Evolutionary conservation across 305 asterid genomes (phyloP).

Genomic region (Fraxinus albicans): DNA sequence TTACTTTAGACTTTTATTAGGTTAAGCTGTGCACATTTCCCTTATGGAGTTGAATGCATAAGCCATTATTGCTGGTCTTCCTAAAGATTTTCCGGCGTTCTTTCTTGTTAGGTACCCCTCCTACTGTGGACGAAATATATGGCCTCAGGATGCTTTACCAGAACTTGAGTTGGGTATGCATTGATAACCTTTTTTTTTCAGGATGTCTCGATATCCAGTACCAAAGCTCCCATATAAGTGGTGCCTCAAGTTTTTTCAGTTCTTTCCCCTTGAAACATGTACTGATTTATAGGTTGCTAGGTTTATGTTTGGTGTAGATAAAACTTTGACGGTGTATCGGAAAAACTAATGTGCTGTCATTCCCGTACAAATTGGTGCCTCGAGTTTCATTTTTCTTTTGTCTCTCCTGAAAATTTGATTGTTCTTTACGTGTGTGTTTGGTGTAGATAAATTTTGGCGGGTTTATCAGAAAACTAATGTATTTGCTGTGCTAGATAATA

Average conservation of each 20-base stretch:
- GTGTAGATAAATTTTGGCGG: not conserved
- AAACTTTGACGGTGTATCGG: not conserved
- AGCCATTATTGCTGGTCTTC: not conserved
- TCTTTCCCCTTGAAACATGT: not conserved
- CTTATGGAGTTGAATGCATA: conserved; percentile 8
- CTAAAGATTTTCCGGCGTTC: conserved; percentile 12
- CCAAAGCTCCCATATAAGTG: not conserved
- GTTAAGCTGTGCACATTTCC: conserved; percentile 8
- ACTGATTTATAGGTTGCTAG: not conserved
- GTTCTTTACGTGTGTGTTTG: not conserved
- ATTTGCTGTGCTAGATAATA: not conserved
- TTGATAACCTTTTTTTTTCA: conserved; percentile 7
- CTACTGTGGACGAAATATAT: conserved; percentile 78
- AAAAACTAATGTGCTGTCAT: conserved; percentile 3
- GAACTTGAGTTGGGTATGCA: conserved; percentile 77
- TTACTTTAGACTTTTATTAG: not conserved
- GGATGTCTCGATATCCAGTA: conserved; percentile 1
- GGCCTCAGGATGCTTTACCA: conserved; percentile 78
- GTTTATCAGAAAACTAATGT: conserved; percentile 4
- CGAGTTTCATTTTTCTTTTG: not conserved
- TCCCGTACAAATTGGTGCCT: not conserved
- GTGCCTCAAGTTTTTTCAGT: conserved; percentile 9
- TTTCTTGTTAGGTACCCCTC: conserved; percentile 68
- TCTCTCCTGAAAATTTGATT: not conserved
- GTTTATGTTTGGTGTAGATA: not conserved